Percentiles rank a stretch among this genome's conserved stretches.
Evolutionary conservation across 2,329 filamentous ascomycete genomes (phyloP).

Genomic region (Penicillium nordicum): DNA sequence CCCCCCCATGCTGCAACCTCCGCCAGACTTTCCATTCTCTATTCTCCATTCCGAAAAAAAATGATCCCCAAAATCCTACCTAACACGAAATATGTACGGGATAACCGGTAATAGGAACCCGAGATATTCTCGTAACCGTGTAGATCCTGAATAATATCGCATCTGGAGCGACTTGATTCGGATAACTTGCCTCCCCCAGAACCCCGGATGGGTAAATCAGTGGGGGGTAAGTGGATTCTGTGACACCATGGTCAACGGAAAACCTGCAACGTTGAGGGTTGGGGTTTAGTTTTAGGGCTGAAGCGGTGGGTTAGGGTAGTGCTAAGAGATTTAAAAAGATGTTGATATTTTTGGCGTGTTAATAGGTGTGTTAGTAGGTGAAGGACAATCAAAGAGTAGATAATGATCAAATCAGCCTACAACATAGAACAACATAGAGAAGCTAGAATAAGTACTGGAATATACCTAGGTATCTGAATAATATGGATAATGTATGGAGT

Average conservation of each 20-base stretch:
- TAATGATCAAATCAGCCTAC: background rate
- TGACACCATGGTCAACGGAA: constrained; percentile 2
- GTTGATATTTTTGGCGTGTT: background rate
- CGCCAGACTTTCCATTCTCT: background rate
- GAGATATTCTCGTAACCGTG: background rate
- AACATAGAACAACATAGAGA: background rate
- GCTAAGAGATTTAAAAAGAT: background rate
- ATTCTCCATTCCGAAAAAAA: background rate
- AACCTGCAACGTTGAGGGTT: background rate
- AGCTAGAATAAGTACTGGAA: background rate
- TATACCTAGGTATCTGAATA: background rate
- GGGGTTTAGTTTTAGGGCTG: background rate
- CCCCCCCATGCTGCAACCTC: background rate
- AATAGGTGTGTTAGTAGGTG: background rate
- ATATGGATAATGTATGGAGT: background rate
- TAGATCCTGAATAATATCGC: background rate
- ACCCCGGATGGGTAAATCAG: constrained; percentile 2
- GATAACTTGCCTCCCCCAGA: constrained; percentile 9
- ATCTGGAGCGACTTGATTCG: background rate
- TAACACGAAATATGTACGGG: background rate
- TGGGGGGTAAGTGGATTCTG: constrained; percentile 6
- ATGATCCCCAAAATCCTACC: background rate
- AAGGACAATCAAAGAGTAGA: background rate
- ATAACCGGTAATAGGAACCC: background rate
- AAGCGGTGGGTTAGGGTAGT: background rate